Conservation (phyloP, 2,329 filamentous ascomycete genomes). For the Colletotrichum tamarilloi region DNA sequence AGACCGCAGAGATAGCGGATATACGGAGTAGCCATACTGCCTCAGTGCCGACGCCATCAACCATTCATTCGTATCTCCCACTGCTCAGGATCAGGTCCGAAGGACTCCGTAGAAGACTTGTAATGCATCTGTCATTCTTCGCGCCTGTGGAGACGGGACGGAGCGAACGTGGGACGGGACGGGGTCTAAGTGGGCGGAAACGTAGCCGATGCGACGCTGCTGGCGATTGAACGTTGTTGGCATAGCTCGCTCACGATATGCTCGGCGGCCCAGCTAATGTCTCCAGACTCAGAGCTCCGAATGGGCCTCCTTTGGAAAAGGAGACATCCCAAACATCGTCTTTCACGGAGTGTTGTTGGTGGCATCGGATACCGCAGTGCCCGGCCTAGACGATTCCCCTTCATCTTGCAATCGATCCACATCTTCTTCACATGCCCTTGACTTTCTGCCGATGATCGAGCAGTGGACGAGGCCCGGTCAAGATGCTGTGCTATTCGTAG, state of each 20-base stretch:
- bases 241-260: neutral
- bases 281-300: neutral
- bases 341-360: conserved; percentile 1
- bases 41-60: neutral
- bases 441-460: neutral
- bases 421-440: conserved; percentile 9
- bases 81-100: neutral
- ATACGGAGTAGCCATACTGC: neutral
- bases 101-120: neutral
- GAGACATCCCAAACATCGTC: neutral
- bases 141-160: neutral
- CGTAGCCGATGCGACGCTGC: conserved; percentile 1
- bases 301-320: neutral
- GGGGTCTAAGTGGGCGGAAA: neutral
- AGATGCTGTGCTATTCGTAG: neutral
- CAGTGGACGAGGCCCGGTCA: neutral
- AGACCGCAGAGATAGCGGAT: neutral
- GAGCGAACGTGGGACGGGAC: neutral
- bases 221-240: neutral
- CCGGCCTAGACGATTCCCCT: neutral
- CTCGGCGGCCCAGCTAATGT: neutral
- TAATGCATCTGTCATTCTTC: neutral
- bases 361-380: neutral
- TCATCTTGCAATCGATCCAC: neutral
- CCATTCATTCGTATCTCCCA: neutral